phyloP scores from a whole-genome alignment of 176 grass and related monocot species.

The Coix lacrymajobi region DNA sequence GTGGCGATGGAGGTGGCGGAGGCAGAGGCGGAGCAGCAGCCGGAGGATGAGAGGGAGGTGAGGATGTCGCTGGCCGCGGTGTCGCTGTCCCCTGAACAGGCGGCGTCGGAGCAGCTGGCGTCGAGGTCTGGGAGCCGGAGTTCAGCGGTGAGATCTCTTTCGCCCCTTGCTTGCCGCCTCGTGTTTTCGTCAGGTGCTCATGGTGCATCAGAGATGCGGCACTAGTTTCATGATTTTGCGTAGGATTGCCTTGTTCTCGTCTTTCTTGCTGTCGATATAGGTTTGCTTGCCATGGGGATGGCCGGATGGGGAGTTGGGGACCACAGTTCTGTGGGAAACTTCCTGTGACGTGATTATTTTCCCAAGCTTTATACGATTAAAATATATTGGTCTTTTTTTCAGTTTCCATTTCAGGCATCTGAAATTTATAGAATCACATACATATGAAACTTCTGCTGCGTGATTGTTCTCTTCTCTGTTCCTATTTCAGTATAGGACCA shows the following conservation, averaged over 20 bases:
- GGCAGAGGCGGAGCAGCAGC: not conserved
- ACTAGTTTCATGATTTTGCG: not conserved
- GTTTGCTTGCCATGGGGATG: not conserved
- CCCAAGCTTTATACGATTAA: not conserved
- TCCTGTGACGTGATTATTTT: not conserved
- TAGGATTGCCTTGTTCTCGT: not conserved
- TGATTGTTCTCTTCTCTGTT: not conserved
- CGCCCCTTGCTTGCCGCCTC: not conserved
- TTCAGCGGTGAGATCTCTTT: slow-evolving; percentile 13
- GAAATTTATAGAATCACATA: not conserved
- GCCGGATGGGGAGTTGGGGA: too few species aligned
- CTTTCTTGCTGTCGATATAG: not conserved
- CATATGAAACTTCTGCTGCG: not conserved
- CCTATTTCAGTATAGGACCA: not conserved
- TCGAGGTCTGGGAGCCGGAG: slow-evolving; percentile 19
- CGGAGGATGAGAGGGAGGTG: not conserved
- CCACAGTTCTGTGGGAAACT: not conserved
- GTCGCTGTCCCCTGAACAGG: not conserved
- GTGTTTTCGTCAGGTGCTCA: not conserved
- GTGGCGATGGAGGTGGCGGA: too few species aligned
- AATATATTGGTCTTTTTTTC: not conserved
- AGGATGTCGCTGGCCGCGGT: not conserved
- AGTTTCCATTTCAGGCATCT: not conserved
- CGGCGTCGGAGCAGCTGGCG: not conserved
- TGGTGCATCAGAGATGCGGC: not conserved